phyloP scores from a whole-genome alignment of 306 rosid species.

The Carpinus viminea region DNA sequence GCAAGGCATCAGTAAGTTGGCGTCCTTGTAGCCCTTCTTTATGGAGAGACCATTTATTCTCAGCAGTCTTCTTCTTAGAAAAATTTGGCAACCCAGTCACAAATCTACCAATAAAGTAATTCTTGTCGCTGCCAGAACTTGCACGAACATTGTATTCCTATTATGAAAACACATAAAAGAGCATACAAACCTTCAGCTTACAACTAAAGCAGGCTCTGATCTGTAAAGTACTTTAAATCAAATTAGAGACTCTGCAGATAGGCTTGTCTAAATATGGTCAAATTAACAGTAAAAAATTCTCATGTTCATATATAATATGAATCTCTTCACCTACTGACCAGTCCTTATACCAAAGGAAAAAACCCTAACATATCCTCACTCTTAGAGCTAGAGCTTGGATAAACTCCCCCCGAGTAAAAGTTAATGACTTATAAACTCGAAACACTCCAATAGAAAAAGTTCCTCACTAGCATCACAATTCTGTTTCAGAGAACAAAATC shows the following conservation, averaged over 20 bases:
- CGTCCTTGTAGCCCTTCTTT: constrained; percentile 89
- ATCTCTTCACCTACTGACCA: not conserved
- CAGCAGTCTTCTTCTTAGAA: constrained; percentile 84
- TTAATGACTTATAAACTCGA: not conserved
- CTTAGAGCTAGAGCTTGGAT: not conserved
- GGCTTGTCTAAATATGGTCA: not conserved
- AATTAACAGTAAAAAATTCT: not conserved
- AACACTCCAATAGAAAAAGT: not conserved
- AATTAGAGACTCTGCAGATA: not conserved
- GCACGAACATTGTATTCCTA: constrained; percentile 95
- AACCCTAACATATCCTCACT: no score
- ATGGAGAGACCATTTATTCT: constrained; percentile 79
- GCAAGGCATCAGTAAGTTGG: constrained; percentile 64
- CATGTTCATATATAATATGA: not conserved
- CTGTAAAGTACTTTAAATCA: not conserved
- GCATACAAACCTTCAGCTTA: not conserved
- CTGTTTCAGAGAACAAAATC: not conserved
- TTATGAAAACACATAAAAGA: constrained; percentile 2
- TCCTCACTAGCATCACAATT: not conserved
- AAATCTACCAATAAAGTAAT: constrained; percentile 79
- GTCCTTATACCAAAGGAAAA: not conserved
- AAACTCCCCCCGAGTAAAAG: not conserved
- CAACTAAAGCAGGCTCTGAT: not conserved
- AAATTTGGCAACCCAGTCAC: constrained; percentile 82
- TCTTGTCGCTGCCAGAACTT: constrained; percentile 67